A percentile compares a stretch with the other conserved stretches of the same genome.
These are phyloP conservation scores for Teratosphaeria nubilosa DNA, from an alignment of 2,329 filamentous ascomycete genomes.

Conservation along the genomic window DNA sequence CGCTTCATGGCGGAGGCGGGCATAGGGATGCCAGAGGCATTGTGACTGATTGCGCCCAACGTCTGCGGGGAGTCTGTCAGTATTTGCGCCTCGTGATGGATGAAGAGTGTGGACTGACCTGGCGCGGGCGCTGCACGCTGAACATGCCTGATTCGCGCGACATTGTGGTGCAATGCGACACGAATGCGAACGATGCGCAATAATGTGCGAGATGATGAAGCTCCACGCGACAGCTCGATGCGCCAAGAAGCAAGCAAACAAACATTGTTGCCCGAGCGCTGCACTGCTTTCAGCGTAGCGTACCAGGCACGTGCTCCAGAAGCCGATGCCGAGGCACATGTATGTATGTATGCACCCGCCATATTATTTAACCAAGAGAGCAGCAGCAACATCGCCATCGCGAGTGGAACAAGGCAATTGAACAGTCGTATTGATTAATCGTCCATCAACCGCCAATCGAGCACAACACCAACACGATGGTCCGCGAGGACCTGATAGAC, in stretches of 20 bases:
- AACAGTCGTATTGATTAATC: background rate
- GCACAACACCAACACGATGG: conserved; percentile 45
- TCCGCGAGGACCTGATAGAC: conserved; percentile 84
- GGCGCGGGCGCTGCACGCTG: conserved; percentile 83
- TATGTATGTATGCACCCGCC: background rate
- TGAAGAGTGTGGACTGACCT: conserved; percentile 49
- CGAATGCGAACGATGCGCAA: background rate
- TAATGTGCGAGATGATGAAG: background rate
- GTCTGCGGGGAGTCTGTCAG: conserved; percentile 48
- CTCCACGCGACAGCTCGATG: background rate
- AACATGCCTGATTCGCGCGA: conserved; percentile 78
- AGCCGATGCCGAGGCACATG: background rate
- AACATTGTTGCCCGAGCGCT: background rate
- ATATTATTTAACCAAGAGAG: no score
- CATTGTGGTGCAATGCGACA: conserved; percentile 43
- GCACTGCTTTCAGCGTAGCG: background rate
- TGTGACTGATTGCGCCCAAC: conserved; percentile 71
- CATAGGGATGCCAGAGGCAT: conserved; percentile 70
- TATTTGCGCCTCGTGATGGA: conserved; percentile 2
- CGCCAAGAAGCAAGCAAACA: background rate
- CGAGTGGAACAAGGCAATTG: no score
- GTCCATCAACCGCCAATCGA: background rate
- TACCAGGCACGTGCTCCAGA: background rate
- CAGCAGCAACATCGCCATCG: no score
- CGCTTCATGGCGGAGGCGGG: conserved; percentile 91